Base-by-base conservation (phyloP, 2,329 filamentous ascomycete species). In the Verticillium nubilum region DNA sequence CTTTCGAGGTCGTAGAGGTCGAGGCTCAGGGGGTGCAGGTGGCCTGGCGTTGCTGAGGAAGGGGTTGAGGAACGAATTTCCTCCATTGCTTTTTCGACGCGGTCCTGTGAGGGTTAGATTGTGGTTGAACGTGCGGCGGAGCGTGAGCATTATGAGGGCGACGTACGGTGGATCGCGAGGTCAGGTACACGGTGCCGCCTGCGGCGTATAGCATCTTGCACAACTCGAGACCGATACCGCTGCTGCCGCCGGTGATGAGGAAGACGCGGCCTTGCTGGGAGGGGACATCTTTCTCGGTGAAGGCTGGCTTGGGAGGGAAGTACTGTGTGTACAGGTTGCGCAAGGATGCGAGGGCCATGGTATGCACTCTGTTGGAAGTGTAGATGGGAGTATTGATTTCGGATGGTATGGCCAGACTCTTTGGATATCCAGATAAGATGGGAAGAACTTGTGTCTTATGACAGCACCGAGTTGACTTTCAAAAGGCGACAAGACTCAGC, bases 101-200 rank as follows among this genome's bases (percentile, higher is more conserved):
- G 71, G 27, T 67, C 64, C 64, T 74, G 52, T 0, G 23, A 33
- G 33, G 50, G 54, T 12, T 47, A 28, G 31, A n/a, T n/a, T n/a
- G n/a, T n/a, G n/a, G n/a, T n/a, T n/a, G n/a, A n/a, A n/a, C n/a
- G n/a, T n/a, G n/a, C n/a, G n/a, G n/a, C n/a, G n/a, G n/a, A n/a
- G n/a, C n/a, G n/a, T n/a, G n/a, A n/a, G n/a, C n/a, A n/a, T n/a
- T n/a, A n/a, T n/a, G n/a, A n/a, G n/a, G n/a, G n/a, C n/a, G 27
- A 58, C 62, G 29, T 17, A 67, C 68, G 62, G 67, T 64, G 2
- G 68, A 72, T 54, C 82, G 77, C 2, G 76, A 77, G 9, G 81
- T 80, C 57, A 85, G 69, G 66, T 86, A 86, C 10, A 85, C 74
- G 0, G 75, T 84, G 23, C 73, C 83, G 23, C 81, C 79, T 3